Percentiles rank a stretch among this genome's conserved stretches.
These are phyloP conservation scores for Fusarium siculi DNA, from an alignment of 2,329 filamentous ascomycete species.

Conservation along the genomic window DNA sequence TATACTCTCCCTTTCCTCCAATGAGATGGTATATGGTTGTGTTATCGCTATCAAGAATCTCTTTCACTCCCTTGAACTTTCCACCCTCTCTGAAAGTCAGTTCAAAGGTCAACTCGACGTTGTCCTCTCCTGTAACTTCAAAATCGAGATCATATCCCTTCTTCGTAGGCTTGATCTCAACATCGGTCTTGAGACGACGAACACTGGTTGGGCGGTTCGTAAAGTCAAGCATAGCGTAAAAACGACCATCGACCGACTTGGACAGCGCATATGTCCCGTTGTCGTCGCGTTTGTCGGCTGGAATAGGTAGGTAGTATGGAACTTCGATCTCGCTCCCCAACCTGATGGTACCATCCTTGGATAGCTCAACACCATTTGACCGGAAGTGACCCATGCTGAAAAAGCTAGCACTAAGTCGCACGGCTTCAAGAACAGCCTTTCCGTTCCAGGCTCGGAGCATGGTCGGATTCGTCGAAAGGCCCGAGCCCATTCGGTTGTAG, in stretches of 20 bases:
- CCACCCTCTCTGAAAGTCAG: constrained; percentile 17
- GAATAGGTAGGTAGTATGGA: constrained; percentile 16
- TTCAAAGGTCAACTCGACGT: constrained; percentile 24
- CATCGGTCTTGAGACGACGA: constrained; percentile 18
- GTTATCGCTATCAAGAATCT: constrained; percentile 13
- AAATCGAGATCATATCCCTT: constrained; percentile 12
- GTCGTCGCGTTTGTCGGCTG: neutral
- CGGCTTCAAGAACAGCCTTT: constrained; percentile 20
- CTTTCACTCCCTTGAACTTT: constrained; percentile 12
- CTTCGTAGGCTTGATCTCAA: constrained; percentile 4
- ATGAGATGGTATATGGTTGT: neutral
- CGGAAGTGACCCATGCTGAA: constrained; percentile 31
- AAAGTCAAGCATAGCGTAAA: constrained; percentile 23
- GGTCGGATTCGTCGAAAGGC: constrained; percentile 27
- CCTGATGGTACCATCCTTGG: neutral
- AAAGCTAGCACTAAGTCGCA: constrained; percentile 20
- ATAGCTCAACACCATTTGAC: constrained; percentile 15
- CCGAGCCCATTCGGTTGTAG: constrained; percentile 26
- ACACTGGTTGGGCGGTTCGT: constrained; percentile 7
- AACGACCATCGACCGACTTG: constrained; percentile 5
- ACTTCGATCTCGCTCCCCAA: constrained; percentile 17
- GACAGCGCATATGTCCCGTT: constrained; percentile 17
- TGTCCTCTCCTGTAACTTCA: constrained; percentile 18
- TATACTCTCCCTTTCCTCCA: constrained; percentile 10
- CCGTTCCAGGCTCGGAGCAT: constrained; percentile 34